Evolutionary conservation across 192 early-diverging fungal genomes (phyloP).

Genomic region (Lobosporangium transversale): DNA sequence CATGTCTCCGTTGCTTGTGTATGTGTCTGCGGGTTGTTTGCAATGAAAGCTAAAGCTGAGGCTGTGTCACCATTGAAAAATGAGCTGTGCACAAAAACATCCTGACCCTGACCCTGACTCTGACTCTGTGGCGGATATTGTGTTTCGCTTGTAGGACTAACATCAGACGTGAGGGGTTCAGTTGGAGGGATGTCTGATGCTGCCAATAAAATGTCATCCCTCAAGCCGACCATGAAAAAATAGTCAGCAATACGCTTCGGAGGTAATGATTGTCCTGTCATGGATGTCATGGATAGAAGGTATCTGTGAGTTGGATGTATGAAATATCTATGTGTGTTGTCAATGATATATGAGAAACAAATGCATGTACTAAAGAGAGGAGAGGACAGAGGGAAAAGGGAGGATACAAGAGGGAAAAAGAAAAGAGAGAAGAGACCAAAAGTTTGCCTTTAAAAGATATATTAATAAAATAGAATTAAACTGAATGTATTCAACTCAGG

Average conservation of each 20-base stretch:
- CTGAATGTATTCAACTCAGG: too few relatives aligned
- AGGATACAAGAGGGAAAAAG: background rate
- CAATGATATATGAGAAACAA: background rate
- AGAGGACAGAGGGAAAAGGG: background rate
- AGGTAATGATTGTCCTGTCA: constrained; percentile 9
- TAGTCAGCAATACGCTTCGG: constrained; percentile 52
- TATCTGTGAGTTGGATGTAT: too few relatives aligned
- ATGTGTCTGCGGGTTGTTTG: too few relatives aligned
- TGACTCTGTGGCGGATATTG: background rate
- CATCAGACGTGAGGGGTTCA: background rate
- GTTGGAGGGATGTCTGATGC: background rate
- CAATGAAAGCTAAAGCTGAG: background rate
- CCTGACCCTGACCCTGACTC: background rate
- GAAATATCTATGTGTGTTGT: background rate
- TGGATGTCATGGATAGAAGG: too few relatives aligned
- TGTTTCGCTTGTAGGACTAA: background rate
- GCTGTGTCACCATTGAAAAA: constrained; percentile 27
- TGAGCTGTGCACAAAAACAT: constrained; percentile 14
- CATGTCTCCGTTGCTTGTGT: background rate
- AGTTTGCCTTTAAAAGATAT: background rate
- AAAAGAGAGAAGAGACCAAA: background rate
- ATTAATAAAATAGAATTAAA: too few relatives aligned
- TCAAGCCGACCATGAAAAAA: constrained; percentile 50
- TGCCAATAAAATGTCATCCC: constrained; percentile 12
- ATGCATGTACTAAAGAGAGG: too few relatives aligned